These are phyloP conservation scores for Didymella keratinophila DNA, from an alignment of 2,329 filamentous ascomycete genomes.

Conservation along the genomic window DNA sequence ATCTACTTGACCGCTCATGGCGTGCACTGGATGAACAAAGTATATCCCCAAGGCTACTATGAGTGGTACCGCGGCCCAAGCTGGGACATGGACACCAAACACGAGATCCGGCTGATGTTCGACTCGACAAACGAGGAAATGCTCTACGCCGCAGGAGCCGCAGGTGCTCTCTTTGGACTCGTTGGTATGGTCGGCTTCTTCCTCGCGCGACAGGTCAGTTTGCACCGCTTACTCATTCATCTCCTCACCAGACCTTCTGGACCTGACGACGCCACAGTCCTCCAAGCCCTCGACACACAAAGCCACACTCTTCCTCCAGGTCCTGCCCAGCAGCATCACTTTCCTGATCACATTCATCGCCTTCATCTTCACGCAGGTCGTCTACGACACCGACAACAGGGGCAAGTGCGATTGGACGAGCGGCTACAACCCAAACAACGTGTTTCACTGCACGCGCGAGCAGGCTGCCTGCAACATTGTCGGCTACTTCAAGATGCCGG, in stretches of 20 bases:
- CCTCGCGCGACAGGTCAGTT: background rate
- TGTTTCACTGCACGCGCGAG: slow-evolving; percentile 14
- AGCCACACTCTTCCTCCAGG: background rate
- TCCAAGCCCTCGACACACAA: background rate
- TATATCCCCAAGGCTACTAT: slow-evolving; percentile 5
- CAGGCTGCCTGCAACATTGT: slow-evolving; percentile 15
- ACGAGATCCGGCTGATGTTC: slow-evolving; percentile 4
- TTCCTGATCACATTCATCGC: slow-evolving; percentile 9
- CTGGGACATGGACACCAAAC: slow-evolving; percentile 5
- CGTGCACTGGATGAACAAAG: slow-evolving; percentile 6
- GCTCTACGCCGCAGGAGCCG: slow-evolving; percentile 8
- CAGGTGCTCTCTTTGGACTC: slow-evolving; percentile 2
- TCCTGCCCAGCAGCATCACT: background rate
- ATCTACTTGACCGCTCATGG: slow-evolving; percentile 17
- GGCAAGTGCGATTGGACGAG: slow-evolving; percentile 12
- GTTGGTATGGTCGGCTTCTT: background rate
- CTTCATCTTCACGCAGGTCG: slow-evolving; percentile 8
- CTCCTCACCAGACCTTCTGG: background rate
- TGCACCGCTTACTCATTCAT: background rate
- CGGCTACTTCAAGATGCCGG: background rate
- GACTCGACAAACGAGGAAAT: slow-evolving; percentile 6
- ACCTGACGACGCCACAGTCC: background rate
- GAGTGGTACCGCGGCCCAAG: slow-evolving; percentile 18
- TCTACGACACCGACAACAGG: slow-evolving; percentile 10
- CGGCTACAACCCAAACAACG: slow-evolving; percentile 8